Evolutionary conservation across 768 basidiomycete genomes (phyloP), one percentile per base, ranked within the genome.

Genomic region (Tulasnella sp.): DNA sequence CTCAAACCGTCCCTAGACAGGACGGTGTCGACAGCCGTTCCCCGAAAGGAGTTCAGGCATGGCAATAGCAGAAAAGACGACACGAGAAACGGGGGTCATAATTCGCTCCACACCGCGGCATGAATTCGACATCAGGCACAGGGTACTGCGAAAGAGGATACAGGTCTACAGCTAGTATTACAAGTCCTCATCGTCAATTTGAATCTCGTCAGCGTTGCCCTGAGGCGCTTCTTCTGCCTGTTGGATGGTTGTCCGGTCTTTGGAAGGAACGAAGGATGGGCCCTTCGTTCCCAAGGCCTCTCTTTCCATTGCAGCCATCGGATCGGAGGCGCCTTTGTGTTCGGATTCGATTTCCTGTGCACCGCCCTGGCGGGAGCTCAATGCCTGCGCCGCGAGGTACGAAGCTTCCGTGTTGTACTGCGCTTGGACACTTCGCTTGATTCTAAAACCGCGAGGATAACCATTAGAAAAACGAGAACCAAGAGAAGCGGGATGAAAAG

Each of bases 371-470:
- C 89, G 88, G 34, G 93, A 91, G 2, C 92, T 92, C 77, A 93
- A 87, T 16, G 96, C 93, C 86, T 98, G 95, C 16, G 97, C 97
- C 9, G 95, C 95, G 78, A 98, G n/a, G 87, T 96, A 97, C 68
- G 93, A 93, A 71, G 93, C 94, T 85, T 98, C 97, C 3, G 98
- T 99, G 85, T 99, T 99, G 88, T 98, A 99, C 84, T 96, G 94
- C 38, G 97, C 96, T 86, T 99, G 98, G 21, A 99, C 98, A 83
- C 97, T 96, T 79, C 98, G 92, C 86, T 97, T 98, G 88, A 99
- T 98, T 48, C 97, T 79, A 19, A 71, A 38, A n/a, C 16, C 31
- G 40, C 58, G 38, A 73, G 1, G 71, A 34, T 39, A 39, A 48
- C 31, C 31, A 42, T 42, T n/a, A 62, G 38, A 9, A 62, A 16